phyloP scores from a whole-genome alignment of 306 rosid genomes.

The Macrotyloma uniflorum region DNA sequence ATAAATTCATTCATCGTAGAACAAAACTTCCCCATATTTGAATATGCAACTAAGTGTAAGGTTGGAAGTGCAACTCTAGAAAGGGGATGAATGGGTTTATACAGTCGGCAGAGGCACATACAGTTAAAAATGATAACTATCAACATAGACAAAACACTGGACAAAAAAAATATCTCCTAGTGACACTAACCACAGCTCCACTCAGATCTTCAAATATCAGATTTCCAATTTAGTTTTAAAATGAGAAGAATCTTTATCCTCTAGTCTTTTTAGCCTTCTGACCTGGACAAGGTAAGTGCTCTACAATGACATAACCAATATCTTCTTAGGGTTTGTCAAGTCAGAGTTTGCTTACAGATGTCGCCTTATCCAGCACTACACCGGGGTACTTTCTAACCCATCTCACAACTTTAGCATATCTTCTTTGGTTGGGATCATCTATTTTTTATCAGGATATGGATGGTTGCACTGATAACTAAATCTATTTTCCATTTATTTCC shows the following conservation, averaged over 20 bases:
- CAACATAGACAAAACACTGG: neutral
- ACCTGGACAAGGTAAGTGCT: constrained; percentile 5
- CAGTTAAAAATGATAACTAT: constrained; percentile 8
- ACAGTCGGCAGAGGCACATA: neutral
- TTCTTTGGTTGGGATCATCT: neutral
- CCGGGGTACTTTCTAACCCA: constrained; percentile 11
- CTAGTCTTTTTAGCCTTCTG: neutral
- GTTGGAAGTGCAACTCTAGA: constrained; percentile 17
- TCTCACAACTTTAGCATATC: constrained; percentile 10
- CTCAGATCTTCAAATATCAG: constrained; percentile 19
- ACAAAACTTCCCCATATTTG: constrained; percentile 13
- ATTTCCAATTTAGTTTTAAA: constrained; percentile 25
- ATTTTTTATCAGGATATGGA: constrained; percentile 23
- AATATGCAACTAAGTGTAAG: constrained; percentile 9
- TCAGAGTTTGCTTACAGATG: constrained; percentile 8
- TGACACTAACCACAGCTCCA: constrained; percentile 17
- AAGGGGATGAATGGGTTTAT: neutral
- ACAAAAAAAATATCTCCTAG: neutral
- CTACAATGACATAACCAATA: constrained; percentile 25
- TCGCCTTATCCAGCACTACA: constrained; percentile 4
- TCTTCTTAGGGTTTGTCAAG: no score
- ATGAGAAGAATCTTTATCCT: neutral
- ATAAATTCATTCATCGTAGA: constrained; percentile 22
- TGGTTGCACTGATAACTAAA: neutral
- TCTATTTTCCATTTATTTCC: constrained; percentile 22